Percentiles rank a stretch among this genome's conserved stretches.
These are phyloP conservation scores for Tylopilus rubrobrunneus DNA, from an alignment of 768 basidiomycete genomes.

Conservation along the genomic window DNA sequence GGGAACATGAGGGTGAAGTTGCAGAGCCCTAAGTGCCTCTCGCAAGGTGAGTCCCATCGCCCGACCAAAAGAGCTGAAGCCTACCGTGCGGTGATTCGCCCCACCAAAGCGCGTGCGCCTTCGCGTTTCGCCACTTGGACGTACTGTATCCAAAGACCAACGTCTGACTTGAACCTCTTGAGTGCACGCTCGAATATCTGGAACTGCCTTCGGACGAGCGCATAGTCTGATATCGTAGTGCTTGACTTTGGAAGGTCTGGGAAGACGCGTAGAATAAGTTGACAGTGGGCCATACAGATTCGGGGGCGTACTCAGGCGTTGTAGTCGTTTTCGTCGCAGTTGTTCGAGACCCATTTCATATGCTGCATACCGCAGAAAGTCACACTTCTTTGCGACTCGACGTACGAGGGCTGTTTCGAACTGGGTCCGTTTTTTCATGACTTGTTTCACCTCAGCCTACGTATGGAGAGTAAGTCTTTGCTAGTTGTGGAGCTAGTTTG, in stretches of 20 bases:
- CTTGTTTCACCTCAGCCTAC: slow-evolving; percentile 77
- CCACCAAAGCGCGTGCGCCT: slow-evolving; percentile 74
- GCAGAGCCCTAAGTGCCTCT: slow-evolving; percentile 60
- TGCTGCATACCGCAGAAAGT: slow-evolving; percentile 86
- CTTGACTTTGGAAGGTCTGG: slow-evolving; percentile 34
- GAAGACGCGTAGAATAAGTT: background rate
- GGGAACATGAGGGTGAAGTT: slow-evolving; percentile 78
- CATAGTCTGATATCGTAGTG: slow-evolving; percentile 76
- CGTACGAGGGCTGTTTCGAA: slow-evolving; percentile 85
- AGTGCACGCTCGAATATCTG: slow-evolving; percentile 90
- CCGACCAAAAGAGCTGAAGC: slow-evolving; percentile 17
- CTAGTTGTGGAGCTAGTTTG: background rate
- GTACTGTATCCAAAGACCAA: slow-evolving; percentile 87
- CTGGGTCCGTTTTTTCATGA: slow-evolving; percentile 77
- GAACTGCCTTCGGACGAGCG: slow-evolving; percentile 79
- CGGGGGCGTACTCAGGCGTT: slow-evolving; percentile 58
- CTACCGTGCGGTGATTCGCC: slow-evolving; percentile 77
- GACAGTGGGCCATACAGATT: background rate
- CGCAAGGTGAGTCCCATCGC: slow-evolving; percentile 4
- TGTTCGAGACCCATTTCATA: slow-evolving; percentile 90
- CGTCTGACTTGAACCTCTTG: slow-evolving; percentile 83
- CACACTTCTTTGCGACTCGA: slow-evolving; percentile 77
- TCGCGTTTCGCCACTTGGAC: slow-evolving; percentile 80
- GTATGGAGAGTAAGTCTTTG: slow-evolving; percentile 2
- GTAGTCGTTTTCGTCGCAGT: slow-evolving; percentile 68